Base-by-base conservation (phyloP, 768 basidiomycete species). In the Ramaria rubella region DNA sequence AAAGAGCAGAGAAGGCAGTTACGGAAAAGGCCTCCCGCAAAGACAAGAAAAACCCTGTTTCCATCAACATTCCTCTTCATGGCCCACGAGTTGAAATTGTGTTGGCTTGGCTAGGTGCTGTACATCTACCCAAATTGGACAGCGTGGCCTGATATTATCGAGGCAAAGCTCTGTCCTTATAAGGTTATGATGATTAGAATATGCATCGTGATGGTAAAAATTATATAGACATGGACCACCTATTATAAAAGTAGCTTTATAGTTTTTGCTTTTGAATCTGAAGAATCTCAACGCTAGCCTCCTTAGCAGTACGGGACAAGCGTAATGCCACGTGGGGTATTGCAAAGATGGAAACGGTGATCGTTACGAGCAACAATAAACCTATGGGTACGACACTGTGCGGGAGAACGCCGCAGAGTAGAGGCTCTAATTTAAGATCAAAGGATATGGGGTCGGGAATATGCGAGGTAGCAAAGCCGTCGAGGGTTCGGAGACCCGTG, bases 11-110 rank as follows among this genome's bases (percentile, higher is more conserved):
- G 57, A 79, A 76, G 66, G 71, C 71, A 0, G 77, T 72, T 2
- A 72, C 75, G 40, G 83, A 81, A 57, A 82, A 76, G 66, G 72
- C 67, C 21, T 45, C 55, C 8, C 49, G 46, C 9, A 68, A 70
- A 24, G 75, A 72, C 43, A 66, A 61, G 50, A 81, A 82, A 73
- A 86, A 81, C 68, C 72, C 80, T 34, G 62, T 81, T 60, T 78
- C 82, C 50, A 87, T 91, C 67, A 88, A 83, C 65, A 89, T 93
- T 56, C 87, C 89, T 9, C 71, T 93, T 60, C 88, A 91, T 69
- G 90, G 90, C 0, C 90, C 91, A 33, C 78, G 89, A 5, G 90
- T 93, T 45, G 90, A 93, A 70, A 77, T 93, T 55, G 76, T 91
- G 55, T 76, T 93, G 55, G 90, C 90, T 42, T 93, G 89, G 89